phyloP scores from a whole-genome alignment of 2,329 filamentous ascomycete species.

The Fusarium protoensiforme region DNA sequence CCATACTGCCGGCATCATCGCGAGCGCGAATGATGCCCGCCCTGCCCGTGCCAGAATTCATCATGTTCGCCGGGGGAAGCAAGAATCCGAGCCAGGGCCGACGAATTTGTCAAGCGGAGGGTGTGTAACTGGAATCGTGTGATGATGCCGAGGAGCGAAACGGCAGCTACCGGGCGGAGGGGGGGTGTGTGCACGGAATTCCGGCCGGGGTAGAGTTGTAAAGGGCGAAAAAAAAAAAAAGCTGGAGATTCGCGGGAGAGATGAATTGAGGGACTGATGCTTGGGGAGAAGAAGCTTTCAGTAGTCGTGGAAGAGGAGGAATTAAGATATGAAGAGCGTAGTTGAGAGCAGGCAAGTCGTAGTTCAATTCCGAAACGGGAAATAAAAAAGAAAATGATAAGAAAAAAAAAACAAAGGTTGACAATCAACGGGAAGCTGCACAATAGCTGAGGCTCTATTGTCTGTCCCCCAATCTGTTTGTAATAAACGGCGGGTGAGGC shows the following conservation, averaged over 20 bases:
- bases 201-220: slow-evolving; percentile 34
- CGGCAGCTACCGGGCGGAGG: slow-evolving; percentile 43
- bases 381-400: slow-evolving; percentile 3
- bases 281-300: not conserved
- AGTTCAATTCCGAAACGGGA: not conserved
- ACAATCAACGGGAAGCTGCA: slow-evolving; percentile 4
- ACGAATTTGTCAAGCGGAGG: slow-evolving; percentile 42
- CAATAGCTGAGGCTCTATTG: slow-evolving; percentile 27
- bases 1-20: slow-evolving; percentile 64
- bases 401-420: slow-evolving; percentile 4
- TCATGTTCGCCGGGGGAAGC: slow-evolving; percentile 42
- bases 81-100: slow-evolving; percentile 40
- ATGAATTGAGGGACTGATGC: not conserved
- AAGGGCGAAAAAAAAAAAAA: slow-evolving; percentile 7
- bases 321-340: slow-evolving; percentile 10
- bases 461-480: slow-evolving; percentile 1
- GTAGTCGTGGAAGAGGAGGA: slow-evolving; percentile 1
- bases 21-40: slow-evolving; percentile 67
- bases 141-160: slow-evolving; percentile 46
- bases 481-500: slow-evolving; percentile 8
- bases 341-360: not conserved
- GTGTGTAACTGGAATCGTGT: slow-evolving; percentile 50
- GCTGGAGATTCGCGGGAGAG: not conserved
- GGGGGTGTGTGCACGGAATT: slow-evolving; percentile 42
- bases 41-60: slow-evolving; percentile 61